Conservation (phyloP, 108 stramenopile genomes). For the Conticribra weissflogii region DNA sequence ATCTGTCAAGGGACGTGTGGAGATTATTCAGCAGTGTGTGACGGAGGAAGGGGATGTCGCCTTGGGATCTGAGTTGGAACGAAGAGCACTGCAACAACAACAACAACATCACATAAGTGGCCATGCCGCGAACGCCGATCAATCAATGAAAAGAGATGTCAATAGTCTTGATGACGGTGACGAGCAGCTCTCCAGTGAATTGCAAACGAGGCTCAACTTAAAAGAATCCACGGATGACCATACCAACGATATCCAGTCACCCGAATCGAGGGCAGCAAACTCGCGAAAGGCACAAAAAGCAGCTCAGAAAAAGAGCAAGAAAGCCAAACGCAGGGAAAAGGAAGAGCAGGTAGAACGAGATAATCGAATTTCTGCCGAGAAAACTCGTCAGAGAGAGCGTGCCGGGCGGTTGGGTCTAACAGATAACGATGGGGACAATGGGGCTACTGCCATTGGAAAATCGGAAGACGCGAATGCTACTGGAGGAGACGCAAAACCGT, state of each 20-base stretch:
- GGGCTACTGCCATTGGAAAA: too few species aligned
- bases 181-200: slow-evolving; percentile 8
- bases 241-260: too few species aligned
- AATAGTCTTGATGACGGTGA: not conserved
- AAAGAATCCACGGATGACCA: slow-evolving; percentile 4
- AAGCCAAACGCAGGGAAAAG: slow-evolving; percentile 69
- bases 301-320: slow-evolving; percentile 85
- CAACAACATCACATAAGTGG: slow-evolving; percentile 9
- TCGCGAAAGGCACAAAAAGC: slow-evolving; percentile 61
- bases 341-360: slow-evolving; percentile 55
- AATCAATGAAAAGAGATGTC: not conserved
- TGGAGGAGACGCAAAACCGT: slow-evolving; percentile 53
- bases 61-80: slow-evolving; percentile 53
- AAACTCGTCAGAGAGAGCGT: slow-evolving; percentile 40
- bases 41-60: slow-evolving; percentile 72
- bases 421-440: not conserved
- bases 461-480: not conserved
- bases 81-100: slow-evolving; percentile 26
- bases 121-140: not conserved
- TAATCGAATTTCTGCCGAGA: slow-evolving; percentile 40
- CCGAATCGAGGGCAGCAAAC: slow-evolving; percentile 3
- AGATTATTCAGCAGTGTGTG: slow-evolving; percentile 78
- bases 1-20: slow-evolving; percentile 55
- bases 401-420: slow-evolving; percentile 27
- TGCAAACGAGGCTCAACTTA: slow-evolving; percentile 15